Evolutionary conservation across 495 filamentous ascomycete species (phyloP), one percentile per base, ranked within the genome.

Genomic region (Bombardia bombarda): DNA sequence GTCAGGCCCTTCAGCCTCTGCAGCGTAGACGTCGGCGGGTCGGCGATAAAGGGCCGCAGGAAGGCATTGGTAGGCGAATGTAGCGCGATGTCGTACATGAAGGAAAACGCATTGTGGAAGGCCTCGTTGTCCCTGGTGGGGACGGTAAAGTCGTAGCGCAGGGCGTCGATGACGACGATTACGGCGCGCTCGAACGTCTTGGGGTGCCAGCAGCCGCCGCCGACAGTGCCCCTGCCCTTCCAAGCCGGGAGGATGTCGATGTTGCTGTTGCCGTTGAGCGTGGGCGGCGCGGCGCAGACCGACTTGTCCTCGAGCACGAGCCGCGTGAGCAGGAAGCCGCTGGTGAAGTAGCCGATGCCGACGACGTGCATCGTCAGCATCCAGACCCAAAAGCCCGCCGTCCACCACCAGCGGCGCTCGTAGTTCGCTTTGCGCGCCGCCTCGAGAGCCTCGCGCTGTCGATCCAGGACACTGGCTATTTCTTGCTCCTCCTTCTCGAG

Each of bases 71-170:
- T 64, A 2, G 92, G 92, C 19, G 72, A 67, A 41, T 78, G 60
- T 28, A 79, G 62, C 0, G 92, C 81, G 12, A 80, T 87, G 47
- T 92, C 85, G 64, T 95, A 83, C 30, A 96, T 71, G 18, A 95
- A 75, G 14, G 86, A 82, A 23, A 98, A 75, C 23, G 87, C 80
- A 62, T 98, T 85, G 53, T 96, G 90, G 62, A 83, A 97, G 7
- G 74, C 68, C n/a, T 60, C 54, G 24, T 43, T 43, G 18, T 83
- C 65, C 8, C 62, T 59, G 45, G 84, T 82, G 1, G 93, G 92
- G 14, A 97, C 77, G 0, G 92, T 94, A 57, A 98, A 98, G 58
- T 98, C 92, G 63, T 96, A 98, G 33, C 92, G 82, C 43, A 98
- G 72, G 36, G 92, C 92, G 62, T 98, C 92, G 34, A 98, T 84